phyloP scores from a whole-genome alignment of 108 stramenopile genomes.

The Nitzschia sp. region DNA sequence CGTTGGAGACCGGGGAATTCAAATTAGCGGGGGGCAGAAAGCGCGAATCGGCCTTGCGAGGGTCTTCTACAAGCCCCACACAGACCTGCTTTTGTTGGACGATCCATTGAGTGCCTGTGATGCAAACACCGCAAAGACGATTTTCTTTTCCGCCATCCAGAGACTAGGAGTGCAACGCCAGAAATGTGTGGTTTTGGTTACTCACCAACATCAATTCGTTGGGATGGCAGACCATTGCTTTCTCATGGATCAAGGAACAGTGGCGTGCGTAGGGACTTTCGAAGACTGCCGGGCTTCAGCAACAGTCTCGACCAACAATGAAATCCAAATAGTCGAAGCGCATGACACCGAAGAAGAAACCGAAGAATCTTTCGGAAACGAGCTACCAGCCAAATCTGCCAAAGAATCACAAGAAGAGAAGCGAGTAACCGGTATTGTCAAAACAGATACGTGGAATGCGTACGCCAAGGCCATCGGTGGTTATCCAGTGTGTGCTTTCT shows the following conservation, averaged over 20 bases:
- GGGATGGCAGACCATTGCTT: conserved; percentile 60
- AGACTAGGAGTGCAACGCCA: not conserved
- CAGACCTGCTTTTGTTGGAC: conserved; percentile 83
- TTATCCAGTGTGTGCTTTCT: conserved; percentile 37
- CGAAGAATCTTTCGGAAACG: not conserved
- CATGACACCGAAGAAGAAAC: conserved; percentile 6
- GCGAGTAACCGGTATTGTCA: conserved; percentile 74
- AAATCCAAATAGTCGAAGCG: not conserved
- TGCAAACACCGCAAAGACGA: conserved; percentile 73
- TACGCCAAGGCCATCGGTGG: conserved; percentile 80
- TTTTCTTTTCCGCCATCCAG: conserved; percentile 50
- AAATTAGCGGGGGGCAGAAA: conserved; percentile 92
- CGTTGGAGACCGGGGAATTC: conserved; percentile 93
- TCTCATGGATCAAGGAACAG: conserved; percentile 67
- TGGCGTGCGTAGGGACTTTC: conserved; percentile 55
- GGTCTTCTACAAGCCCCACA: conserved; percentile 60
- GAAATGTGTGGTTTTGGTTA: conserved; percentile 78
- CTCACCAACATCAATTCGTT: conserved; percentile 94
- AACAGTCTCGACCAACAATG: not conserved
- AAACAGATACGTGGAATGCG: conserved; percentile 62
- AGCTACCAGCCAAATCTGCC: not conserved
- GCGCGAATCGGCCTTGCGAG: conserved; percentile 86
- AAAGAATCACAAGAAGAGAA: conserved; percentile 68
- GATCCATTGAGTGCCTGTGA: conserved; percentile 97
- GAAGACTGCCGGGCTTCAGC: not conserved